Conservation (phyloP, 2,329 filamentous ascomycete species). For the Epichloe gansuensis region DNA sequence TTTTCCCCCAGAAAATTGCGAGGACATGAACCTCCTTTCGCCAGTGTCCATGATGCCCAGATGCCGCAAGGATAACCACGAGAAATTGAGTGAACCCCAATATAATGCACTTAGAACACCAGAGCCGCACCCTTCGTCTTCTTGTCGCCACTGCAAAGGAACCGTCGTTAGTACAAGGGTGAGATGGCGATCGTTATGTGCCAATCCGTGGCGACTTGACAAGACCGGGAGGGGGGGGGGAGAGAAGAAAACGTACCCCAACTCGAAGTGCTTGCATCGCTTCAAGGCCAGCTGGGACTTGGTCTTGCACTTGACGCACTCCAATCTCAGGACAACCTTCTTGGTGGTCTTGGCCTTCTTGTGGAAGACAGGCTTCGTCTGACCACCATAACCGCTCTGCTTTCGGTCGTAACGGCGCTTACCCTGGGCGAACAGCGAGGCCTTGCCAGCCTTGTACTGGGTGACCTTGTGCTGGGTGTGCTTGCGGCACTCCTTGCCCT, state of each 20-base stretch:
- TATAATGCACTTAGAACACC: slow-evolving; percentile 76
- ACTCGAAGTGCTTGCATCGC: slow-evolving; percentile 99
- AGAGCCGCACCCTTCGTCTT: slow-evolving; percentile 99
- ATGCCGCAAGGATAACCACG: slow-evolving; percentile 31
- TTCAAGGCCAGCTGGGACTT: slow-evolving; percentile 97
- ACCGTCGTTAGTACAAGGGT: neutral
- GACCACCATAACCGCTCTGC: slow-evolving; percentile 99
- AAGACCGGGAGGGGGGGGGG: neutral
- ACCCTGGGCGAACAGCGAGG: slow-evolving; percentile 92
- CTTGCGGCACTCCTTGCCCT: slow-evolving; percentile 87
- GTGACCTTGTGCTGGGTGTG: slow-evolving; percentile 88
- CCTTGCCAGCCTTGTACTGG: slow-evolving; percentile 96
- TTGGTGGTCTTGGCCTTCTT: slow-evolving; percentile 99
- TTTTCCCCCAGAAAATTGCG: slow-evolving; percentile 24
- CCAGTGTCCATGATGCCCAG: slow-evolving; percentile 36
- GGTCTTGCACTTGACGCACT: slow-evolving; percentile 96
- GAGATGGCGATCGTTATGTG: too few relatives aligned
- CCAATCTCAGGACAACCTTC: slow-evolving; percentile 97
- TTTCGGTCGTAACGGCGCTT: slow-evolving; percentile 99
- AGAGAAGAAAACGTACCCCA: slow-evolving; percentile 57
- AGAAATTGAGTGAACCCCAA: slow-evolving; percentile 27
- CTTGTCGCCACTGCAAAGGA: slow-evolving; percentile 81
- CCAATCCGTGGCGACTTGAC: too few relatives aligned
- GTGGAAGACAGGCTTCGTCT: slow-evolving; percentile 99
- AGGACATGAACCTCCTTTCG: slow-evolving; percentile 33